Conservation (phyloP, 495 filamentous ascomycete genomes). For the Tuber melanosporum region DNA sequence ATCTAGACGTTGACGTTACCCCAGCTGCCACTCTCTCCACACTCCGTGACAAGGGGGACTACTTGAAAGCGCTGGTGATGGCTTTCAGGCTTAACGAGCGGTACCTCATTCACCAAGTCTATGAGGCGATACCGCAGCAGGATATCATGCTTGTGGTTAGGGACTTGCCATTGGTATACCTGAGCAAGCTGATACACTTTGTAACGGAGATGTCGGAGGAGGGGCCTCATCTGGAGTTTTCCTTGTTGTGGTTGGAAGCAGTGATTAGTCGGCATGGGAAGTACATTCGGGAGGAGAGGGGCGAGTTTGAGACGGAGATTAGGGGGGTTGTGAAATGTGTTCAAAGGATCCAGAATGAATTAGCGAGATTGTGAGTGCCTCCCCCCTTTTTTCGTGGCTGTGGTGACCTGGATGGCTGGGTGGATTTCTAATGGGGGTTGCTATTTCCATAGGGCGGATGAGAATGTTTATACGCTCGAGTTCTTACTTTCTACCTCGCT, state of each 20-base stretch:
- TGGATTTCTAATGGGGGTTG: not conserved
- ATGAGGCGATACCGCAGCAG: slow-evolving; percentile 68
- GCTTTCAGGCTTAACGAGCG: slow-evolving; percentile 86
- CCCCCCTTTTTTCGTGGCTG: not conserved
- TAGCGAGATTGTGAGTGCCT: slow-evolving; percentile 36
- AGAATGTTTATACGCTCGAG: slow-evolving; percentile 77
- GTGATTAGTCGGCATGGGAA: slow-evolving; percentile 73
- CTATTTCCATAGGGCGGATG: slow-evolving; percentile 67
- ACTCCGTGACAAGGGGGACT: slow-evolving; percentile 67
- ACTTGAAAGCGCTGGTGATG: slow-evolving; percentile 89
- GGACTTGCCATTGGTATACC: slow-evolving; percentile 76
- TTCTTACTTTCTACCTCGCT: slow-evolving; percentile 52
- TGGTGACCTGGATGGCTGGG: not conserved
- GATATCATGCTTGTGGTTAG: slow-evolving; percentile 74
- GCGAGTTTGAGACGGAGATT: slow-evolving; percentile 70
- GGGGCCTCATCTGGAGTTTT: slow-evolving; percentile 87
- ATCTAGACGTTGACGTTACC: slow-evolving; percentile 87
- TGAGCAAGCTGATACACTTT: slow-evolving; percentile 71
- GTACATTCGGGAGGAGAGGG: slow-evolving; percentile 70
- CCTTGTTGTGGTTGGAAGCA: slow-evolving; percentile 84
- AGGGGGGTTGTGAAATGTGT: slow-evolving; percentile 70
- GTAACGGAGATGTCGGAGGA: slow-evolving; percentile 83
- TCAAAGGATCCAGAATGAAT: slow-evolving; percentile 64
- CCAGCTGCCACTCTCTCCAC: slow-evolving; percentile 70
- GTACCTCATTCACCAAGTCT: slow-evolving; percentile 70